Percentiles rank a stretch among this genome's conserved stretches.
These are phyloP conservation scores for Heliosperma pusillum DNA, from an alignment of 148 eudicot species.

Conservation along the genomic window DNA sequence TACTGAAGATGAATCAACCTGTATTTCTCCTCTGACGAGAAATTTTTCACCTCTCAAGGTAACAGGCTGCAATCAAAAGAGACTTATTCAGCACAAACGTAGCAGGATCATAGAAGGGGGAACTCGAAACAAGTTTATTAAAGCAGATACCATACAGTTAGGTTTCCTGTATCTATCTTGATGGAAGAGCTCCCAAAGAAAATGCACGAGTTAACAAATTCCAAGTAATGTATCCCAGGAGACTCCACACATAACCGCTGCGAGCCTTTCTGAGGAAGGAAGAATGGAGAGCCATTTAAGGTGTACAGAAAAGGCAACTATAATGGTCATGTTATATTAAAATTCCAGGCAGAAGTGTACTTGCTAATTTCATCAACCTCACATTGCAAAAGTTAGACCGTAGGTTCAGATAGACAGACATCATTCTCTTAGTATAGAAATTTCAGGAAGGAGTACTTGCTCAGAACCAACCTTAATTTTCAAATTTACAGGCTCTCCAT, in stretches of 20 bases:
- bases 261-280: conserved; percentile 71
- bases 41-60: conserved; percentile 76
- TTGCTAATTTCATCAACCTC: neutral
- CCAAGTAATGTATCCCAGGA: conserved; percentile 82
- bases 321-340: neutral
- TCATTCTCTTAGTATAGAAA: neutral
- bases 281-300: neutral
- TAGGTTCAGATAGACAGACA: neutral
- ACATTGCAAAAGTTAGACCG: neutral
- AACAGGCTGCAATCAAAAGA: conserved; percentile 56
- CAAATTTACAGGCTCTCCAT: conserved; percentile 52
- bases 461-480: conserved; percentile 61
- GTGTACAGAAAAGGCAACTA: neutral
- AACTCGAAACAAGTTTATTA: neutral
- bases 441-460: conserved; percentile 2
- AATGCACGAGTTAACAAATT: conserved; percentile 81
- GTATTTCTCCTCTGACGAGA: conserved; percentile 68
- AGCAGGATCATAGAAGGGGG: conserved; percentile 19
- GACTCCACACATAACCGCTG: conserved; percentile 73
- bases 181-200: conserved; percentile 68
- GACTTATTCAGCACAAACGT: conserved; percentile 22
- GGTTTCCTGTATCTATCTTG: conserved; percentile 64
- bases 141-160: conserved; percentile 38
- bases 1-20: conserved; percentile 46
- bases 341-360: conserved; percentile 1